phyloP scores from a whole-genome alignment of 2,329 filamentous ascomycete genomes.

The Fonsecaea nubica region DNA sequence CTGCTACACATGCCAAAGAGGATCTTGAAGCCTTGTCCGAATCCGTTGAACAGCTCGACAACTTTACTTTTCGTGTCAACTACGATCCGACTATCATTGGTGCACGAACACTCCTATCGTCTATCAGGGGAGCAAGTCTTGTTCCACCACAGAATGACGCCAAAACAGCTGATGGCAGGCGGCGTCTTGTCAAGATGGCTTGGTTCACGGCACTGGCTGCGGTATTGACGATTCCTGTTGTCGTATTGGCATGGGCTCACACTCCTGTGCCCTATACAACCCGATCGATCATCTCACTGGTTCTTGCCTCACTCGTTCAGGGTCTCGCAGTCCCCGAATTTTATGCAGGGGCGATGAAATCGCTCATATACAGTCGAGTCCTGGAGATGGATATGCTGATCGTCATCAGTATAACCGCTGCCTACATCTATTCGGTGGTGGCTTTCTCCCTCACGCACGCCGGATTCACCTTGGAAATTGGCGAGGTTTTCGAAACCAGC shows the following conservation, averaged over 20 bases:
- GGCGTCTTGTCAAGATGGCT: conserved; percentile 47
- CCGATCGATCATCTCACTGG: conserved; percentile 64
- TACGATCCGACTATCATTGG: conserved; percentile 58
- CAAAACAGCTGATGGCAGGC: conserved; percentile 48
- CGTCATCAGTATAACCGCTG: conserved; percentile 59
- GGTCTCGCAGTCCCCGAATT: conserved; percentile 66
- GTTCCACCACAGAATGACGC: conserved; percentile 41
- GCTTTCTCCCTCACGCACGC: conserved; percentile 51
- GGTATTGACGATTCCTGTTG: conserved; percentile 65
- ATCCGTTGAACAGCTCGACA: conserved; percentile 40
- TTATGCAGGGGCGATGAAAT: conserved; percentile 63
- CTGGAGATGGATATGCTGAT: conserved; percentile 64
- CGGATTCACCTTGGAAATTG: conserved; percentile 47
- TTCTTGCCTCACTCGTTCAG: conserved; percentile 71
- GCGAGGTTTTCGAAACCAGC: conserved; percentile 62
- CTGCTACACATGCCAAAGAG: conserved; percentile 12
- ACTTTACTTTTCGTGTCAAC: conserved; percentile 49
- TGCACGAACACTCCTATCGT: conserved; percentile 54
- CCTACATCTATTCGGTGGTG: conserved; percentile 59
- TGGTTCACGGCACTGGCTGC: conserved; percentile 61
- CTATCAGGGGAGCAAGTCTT: conserved; percentile 42
- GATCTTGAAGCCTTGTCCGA: conserved; percentile 20
- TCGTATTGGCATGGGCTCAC: conserved; percentile 71
- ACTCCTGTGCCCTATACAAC: conserved; percentile 53
- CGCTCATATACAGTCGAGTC: conserved; percentile 54